phyloP scores from a whole-genome alignment of 768 basidiomycete species.

The Suillus placidus region DNA sequence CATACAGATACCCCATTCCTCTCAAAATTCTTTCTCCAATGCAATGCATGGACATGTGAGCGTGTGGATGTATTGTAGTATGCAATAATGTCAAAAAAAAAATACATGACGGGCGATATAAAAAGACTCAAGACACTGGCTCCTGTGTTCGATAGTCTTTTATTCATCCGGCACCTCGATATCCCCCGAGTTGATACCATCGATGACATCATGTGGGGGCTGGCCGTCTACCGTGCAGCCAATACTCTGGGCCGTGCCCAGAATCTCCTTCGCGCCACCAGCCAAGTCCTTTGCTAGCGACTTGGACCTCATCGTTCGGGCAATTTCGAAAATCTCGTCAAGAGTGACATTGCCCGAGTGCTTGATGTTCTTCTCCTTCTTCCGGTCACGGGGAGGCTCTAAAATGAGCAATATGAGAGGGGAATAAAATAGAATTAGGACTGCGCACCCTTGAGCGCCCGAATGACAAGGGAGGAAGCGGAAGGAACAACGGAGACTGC shows the following conservation, averaged over 20 bases:
- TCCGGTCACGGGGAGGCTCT: conserved; percentile 99
- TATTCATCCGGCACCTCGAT: conserved; percentile 88
- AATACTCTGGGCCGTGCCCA: conserved; percentile 95
- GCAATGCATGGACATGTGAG: conserved; percentile 79
- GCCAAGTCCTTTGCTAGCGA: conserved; percentile 91
- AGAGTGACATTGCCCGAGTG: conserved; percentile 92
- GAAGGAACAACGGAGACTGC: conserved; percentile 95
- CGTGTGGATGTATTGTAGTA: conserved; percentile 52
- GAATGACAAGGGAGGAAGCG: conserved; percentile 96
- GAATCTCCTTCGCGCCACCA: conserved; percentile 93
- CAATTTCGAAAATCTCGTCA: conserved; percentile 93
- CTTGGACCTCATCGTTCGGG: conserved; percentile 94
- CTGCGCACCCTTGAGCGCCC: conserved; percentile 93
- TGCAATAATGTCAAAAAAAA: neutral
- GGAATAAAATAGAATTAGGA: neutral
- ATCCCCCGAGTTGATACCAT: conserved; percentile 81
- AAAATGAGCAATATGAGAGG: conserved; percentile 18
- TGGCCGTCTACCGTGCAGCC: conserved; percentile 96
- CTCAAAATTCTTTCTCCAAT: conserved; percentile 53
- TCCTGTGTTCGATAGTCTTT: conserved; percentile 22
- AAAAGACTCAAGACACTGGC: neutral
- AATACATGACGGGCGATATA: neutral
- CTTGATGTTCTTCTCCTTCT: conserved; percentile 99
- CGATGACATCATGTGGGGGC: conserved; percentile 92
- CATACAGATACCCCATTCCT: conserved; percentile 75